Evolutionary conservation across 345 rosid genomes (phyloP).

Genomic region (Heritiera littoralis): DNA sequence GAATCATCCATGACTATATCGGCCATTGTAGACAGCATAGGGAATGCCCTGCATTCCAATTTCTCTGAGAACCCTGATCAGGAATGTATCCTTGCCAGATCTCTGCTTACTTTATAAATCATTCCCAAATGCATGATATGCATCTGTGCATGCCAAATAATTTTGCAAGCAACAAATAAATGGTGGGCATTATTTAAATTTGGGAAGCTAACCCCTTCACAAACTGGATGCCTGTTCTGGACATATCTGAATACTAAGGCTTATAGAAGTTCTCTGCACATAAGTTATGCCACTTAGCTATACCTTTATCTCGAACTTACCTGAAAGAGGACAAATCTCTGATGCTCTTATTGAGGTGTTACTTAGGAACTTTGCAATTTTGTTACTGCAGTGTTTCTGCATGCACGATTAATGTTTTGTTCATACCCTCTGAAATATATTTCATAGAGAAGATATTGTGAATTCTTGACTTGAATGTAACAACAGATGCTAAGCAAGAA

Average conservation of each 20-base stretch:
- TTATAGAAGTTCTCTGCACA: no score
- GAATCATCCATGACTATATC: slow-evolving; percentile 96
- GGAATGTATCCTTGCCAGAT: slow-evolving; percentile 77
- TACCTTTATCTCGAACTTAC: not conserved
- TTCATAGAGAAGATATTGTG: not conserved
- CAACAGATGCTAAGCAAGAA: slow-evolving; percentile 79
- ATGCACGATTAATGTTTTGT: slow-evolving; percentile 6
- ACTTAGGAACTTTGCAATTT: not conserved
- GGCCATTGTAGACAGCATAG: slow-evolving; percentile 82
- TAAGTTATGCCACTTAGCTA: not conserved
- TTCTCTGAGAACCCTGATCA: slow-evolving; percentile 78
- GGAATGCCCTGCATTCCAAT: slow-evolving; percentile 91
- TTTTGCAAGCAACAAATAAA: no score
- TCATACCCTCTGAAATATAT: not conserved
- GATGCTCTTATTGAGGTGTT: not conserved
- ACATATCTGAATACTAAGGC: no score
- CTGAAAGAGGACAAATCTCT: not conserved
- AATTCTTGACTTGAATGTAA: slow-evolving; percentile 43
- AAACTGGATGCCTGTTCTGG: no score
- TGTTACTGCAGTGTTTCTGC: not conserved
- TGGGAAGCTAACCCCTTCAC: no score
- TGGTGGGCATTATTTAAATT: no score
- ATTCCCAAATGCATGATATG: not conserved
- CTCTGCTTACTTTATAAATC: slow-evolving; percentile 5
- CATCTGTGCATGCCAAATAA: not conserved